phyloP scores from a whole-genome alignment of 768 basidiomycete genomes.

The Boletus insuetus region DNA sequence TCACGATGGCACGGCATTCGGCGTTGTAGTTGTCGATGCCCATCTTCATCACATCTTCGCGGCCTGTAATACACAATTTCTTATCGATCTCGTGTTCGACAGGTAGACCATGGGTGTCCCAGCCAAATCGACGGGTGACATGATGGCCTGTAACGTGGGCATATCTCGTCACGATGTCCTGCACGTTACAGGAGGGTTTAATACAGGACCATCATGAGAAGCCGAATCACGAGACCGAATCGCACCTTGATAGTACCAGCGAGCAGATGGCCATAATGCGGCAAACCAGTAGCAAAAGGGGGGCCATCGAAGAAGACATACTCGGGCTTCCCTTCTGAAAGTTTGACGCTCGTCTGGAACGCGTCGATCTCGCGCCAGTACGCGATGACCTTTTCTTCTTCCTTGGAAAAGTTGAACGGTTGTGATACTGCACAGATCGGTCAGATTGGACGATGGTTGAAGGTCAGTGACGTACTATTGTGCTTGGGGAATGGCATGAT shows the following conservation, averaged over 20 bases:
- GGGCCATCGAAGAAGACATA: conserved; percentile 97
- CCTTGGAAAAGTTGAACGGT: conserved; percentile 79
- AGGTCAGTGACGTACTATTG: conserved; percentile 53
- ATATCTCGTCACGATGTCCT: conserved; percentile 98
- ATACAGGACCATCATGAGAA: conserved; percentile 3
- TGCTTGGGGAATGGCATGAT: conserved; percentile 67
- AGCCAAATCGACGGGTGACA: conserved; percentile 92
- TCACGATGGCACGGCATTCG: conserved; percentile 94
- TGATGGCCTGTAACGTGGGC: conserved; percentile 91
- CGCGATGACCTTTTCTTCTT: conserved; percentile 85
- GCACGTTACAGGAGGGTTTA: neutral
- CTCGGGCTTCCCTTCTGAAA: conserved; percentile 86
- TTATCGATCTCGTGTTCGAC: conserved; percentile 99
- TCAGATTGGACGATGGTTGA: conserved; percentile 1
- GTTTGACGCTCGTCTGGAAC: conserved; percentile 90
- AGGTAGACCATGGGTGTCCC: conserved; percentile 98
- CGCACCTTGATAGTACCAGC: conserved; percentile 91
- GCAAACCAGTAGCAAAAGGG: conserved; percentile 94
- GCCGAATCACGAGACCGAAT: neutral
- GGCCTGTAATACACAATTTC: conserved; percentile 85
- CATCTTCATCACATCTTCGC: conserved; percentile 91
- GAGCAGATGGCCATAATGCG: conserved; percentile 93
- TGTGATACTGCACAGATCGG: conserved; percentile 53
- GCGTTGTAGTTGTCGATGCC: conserved; percentile 98
- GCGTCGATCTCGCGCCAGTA: conserved; percentile 98